phyloP scores from a whole-genome alignment of 2,329 filamentous ascomycete genomes.

The Gaeumannomyces sp. region DNA sequence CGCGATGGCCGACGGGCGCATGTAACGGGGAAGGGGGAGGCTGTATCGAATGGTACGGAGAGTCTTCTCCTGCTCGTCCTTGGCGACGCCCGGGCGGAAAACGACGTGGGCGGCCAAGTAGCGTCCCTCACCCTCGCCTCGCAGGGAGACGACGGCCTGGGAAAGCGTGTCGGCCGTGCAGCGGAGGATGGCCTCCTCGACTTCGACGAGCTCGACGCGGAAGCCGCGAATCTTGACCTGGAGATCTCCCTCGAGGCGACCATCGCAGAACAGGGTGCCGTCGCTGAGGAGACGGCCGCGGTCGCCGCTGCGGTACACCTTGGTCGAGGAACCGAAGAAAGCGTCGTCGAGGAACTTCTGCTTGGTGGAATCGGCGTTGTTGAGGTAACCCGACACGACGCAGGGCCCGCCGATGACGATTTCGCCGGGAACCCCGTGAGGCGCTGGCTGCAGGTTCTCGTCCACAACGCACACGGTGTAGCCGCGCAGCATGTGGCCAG shows the following conservation, averaged over 20 bases:
- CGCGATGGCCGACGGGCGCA: not conserved
- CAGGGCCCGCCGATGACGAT: slow-evolving; percentile 34
- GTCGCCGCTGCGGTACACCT: slow-evolving; percentile 4
- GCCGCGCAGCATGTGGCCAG: not conserved
- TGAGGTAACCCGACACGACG: slow-evolving; percentile 33
- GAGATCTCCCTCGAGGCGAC: slow-evolving; percentile 34
- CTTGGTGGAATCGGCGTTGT: slow-evolving; percentile 18
- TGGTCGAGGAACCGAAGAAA: not conserved
- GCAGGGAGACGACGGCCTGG: not conserved
- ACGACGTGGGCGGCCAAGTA: slow-evolving; percentile 3
- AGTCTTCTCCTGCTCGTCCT: not conserved
- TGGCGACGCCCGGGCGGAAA: not conserved
- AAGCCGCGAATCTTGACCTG: slow-evolving; percentile 36
- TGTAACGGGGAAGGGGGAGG: slow-evolving; percentile 4
- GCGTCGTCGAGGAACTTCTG: slow-evolving; percentile 15
- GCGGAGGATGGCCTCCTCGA: slow-evolving; percentile 5
- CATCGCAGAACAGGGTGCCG: slow-evolving; percentile 28
- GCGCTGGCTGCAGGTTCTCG: slow-evolving; percentile 21
- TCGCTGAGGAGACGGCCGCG: not conserved
- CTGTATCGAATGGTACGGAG: not conserved
- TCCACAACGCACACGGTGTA: slow-evolving; percentile 35
- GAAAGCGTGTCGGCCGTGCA: not conserved
- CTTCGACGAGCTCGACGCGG: slow-evolving; percentile 2
- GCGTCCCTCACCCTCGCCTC: not conserved
- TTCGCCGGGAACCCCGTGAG: slow-evolving; percentile 32